Base-by-base conservation (phyloP, 768 basidiomycete species). In the Kwoniella newhampshirensis region DNA sequence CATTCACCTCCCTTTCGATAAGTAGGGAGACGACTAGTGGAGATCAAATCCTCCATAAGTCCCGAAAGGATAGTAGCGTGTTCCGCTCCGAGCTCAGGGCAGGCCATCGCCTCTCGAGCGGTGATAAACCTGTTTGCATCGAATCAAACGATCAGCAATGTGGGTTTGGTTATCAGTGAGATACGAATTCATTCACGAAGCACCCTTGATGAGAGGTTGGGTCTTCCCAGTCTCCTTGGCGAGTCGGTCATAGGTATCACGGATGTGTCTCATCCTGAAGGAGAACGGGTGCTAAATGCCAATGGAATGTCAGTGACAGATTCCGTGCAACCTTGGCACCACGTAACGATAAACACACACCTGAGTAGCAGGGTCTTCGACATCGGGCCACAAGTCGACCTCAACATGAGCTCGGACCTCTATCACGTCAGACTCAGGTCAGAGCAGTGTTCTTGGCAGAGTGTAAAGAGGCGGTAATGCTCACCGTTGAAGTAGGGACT, bases 401-500 rank as follows among this genome's bases (percentile, higher is more conserved):
- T 73, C 70, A 39, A 57, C 63, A 40, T 72, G 70, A 17, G 68
- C 66, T n/a, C 47, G 60, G 36, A 63, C 51, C 51, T 68, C 83
- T 66, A 39, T n/a, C 0, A 41, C 8, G 15, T 23, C 11, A 32
- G 13, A 26, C 25, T 17, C 13, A 48, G 3, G 27, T 2, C 7
- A 32, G 32, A 6, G 32, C 32, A 13, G 32, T 6, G 17, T 15
- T 7, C 26, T 3, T 11, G 12, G 20, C 11, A 55, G 21, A 39
- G 23, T 12, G 15, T 13, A n/a, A 21, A n/a, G n/a, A n/a, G n/a
- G n/a, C n/a, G n/a, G n/a, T n/a, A 32, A 44, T 11, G 54, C 53
- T 41, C 37, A 63, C 59, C 57, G 67, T 85, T 84, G 73, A 82
- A 82, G 70, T 84, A 85, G 1, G 83, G 82, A 12, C 82, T 77